Conservation (phyloP, 768 basidiomycete genomes). For the Crassisporium funariophilum region DNA sequence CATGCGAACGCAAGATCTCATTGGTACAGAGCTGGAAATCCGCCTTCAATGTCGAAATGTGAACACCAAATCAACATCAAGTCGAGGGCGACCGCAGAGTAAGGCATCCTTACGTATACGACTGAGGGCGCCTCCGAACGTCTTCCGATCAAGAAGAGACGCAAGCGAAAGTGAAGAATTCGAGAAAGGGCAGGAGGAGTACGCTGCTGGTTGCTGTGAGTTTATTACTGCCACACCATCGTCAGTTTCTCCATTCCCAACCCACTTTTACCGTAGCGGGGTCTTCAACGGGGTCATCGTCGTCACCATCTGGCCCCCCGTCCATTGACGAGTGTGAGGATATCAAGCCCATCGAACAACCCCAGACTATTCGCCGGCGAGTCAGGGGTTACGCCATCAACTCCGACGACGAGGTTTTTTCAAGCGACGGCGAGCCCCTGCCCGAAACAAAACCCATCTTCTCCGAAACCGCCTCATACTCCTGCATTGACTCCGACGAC, state of each 20-base stretch:
- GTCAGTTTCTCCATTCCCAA: no score
- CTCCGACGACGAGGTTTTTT: slow-evolving; percentile 42
- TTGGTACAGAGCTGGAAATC: slow-evolving; percentile 41
- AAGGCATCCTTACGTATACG: slow-evolving; percentile 34
- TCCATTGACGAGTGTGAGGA: no score
- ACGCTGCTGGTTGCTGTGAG: no score
- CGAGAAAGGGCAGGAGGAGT: no score
- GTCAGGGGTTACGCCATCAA: slow-evolving; percentile 42
- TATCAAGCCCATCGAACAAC: slow-evolving; percentile 6
- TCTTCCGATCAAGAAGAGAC: background rate
- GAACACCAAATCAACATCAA: slow-evolving; percentile 30
- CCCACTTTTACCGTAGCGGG: no score
- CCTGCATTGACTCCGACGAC: slow-evolving; percentile 26
- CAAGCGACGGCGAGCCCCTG: slow-evolving; percentile 20
- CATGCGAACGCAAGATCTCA: background rate
- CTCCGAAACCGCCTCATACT: slow-evolving; percentile 17
- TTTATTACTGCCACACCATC: no score
- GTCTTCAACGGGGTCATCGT: no score
- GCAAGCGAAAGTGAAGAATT: background rate
- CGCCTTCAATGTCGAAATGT: slow-evolving; percentile 44
- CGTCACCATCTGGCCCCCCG: no score
- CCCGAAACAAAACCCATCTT: slow-evolving; percentile 24
- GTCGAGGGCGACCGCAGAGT: slow-evolving; percentile 44
- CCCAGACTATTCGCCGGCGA: slow-evolving; percentile 28
- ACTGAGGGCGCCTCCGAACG: slow-evolving; percentile 23